phyloP scores from a whole-genome alignment of 73 alveolate genomes.

The Paramecium bursaria region DNA sequence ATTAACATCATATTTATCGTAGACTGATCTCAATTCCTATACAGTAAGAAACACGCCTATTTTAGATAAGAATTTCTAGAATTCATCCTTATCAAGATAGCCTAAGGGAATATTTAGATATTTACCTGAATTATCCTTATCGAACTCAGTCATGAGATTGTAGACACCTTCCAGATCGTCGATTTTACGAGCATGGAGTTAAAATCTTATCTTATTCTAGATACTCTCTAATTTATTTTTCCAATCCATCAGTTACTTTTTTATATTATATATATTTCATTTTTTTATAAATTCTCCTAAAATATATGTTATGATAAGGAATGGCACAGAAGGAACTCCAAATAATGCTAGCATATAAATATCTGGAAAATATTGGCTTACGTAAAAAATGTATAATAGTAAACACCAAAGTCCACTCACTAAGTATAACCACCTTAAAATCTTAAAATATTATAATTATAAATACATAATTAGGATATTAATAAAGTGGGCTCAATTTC shows the following conservation, averaged over 20 bases:
- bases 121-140: constrained; percentile 78
- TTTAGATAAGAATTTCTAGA: constrained; percentile 80
- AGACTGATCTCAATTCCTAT: constrained; percentile 82
- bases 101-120: neutral
- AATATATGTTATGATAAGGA: no score
- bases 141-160: constrained; percentile 71
- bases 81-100: constrained; percentile 79
- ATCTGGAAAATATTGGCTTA: no score
- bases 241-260: constrained; percentile 82
- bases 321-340: no score
- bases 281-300: no score
- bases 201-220: constrained; percentile 78
- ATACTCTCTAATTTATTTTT: constrained; percentile 76
- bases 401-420: no score
- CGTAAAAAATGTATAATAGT: no score
- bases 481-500: no score
- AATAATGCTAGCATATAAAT: no score
- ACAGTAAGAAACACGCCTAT: constrained; percentile 84
- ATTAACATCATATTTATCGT: constrained; percentile 79
- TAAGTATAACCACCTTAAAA: no score
- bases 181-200: constrained; percentile 81
- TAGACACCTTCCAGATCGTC: constrained; percentile 73
- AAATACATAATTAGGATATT: no score
- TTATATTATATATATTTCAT: constrained; percentile 53
- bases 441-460: no score